Conservation (phyloP, 805 yeast genomes). For the Yarrowia keelungensis region DNA sequence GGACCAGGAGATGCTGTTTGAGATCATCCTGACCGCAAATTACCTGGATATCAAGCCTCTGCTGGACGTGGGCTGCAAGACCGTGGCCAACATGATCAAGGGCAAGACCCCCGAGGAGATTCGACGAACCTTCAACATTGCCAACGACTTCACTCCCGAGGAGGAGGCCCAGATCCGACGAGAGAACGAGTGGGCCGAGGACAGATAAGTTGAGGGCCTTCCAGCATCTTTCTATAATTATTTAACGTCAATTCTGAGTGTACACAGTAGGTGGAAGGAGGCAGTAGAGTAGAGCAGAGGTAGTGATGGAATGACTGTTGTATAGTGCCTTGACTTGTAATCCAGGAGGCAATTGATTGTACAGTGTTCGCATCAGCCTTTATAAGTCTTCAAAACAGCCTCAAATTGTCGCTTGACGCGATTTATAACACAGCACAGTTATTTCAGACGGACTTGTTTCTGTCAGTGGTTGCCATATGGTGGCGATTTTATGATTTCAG, state of each 20-base stretch:
- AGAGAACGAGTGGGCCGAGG: slow-evolving; percentile 58
- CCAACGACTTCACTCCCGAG: slow-evolving; percentile 57
- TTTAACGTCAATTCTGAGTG: slow-evolving; percentile 13
- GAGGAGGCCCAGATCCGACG: slow-evolving; percentile 57
- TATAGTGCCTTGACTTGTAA: no score
- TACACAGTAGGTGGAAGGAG: no score
- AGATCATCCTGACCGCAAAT: slow-evolving; percentile 58
- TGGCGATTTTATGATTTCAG: slow-evolving; percentile 8
- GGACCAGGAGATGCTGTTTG: slow-evolving; percentile 69
- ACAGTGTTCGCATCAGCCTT: no score
- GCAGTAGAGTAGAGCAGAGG: no score
- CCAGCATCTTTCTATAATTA: slow-evolving; percentile 3
- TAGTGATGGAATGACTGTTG: no score
- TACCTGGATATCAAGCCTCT: slow-evolving; percentile 56
- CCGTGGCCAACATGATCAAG: slow-evolving; percentile 58
- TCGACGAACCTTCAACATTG: slow-evolving; percentile 55
- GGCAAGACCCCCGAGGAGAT: slow-evolving; percentile 57
- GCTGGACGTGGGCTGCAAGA: slow-evolving; percentile 58
- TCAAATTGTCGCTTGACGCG: not conserved
- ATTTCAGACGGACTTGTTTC: no score
- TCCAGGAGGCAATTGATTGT: no score
- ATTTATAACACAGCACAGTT: not conserved
- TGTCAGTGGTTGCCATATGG: not conserved
- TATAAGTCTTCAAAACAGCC: no score
- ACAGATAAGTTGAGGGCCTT: slow-evolving; percentile 44